Evolutionary conservation across 2,329 filamentous ascomycete species (phyloP), one percentile per base, ranked within the genome.

Genomic region (Thielaviopsis punctulata): DNA sequence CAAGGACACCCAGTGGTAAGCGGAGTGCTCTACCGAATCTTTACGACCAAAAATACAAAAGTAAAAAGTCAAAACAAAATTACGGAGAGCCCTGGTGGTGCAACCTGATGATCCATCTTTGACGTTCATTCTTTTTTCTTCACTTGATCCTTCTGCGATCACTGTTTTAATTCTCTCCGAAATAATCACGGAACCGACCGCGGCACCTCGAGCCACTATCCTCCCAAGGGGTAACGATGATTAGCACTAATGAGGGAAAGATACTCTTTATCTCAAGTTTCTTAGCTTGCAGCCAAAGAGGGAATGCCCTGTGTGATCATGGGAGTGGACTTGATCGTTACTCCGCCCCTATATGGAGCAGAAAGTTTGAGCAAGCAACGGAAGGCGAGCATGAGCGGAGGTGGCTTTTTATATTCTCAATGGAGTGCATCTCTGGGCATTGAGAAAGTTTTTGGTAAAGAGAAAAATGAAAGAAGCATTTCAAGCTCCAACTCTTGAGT

Each of bases 191-290:
- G 45, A n/a, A 24, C 36, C 36, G 39, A 51, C 46, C 51, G 50
- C 23, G 51, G 49, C 41, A 39, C 30, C 61, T 60, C 58, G 57
- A 58, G 57, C 59, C 56, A 56, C 57, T 57, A 58, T 59, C 58
- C 58, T 57, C 13, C 9, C n/a, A 18, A 58, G 61, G 69, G 71
- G 49, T 55, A 23, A 69, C 73, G 69, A 70, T 79, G 78, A 75
- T 75, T 70, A 73, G 82, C 80, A 83, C 88, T 95, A 76, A 95
- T 84, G 89, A 95, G 88, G 90, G 90, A 96, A 96, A 96, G 90
- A 96, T 88, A 95, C 83, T 87, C 77, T 66, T 68, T 60, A 54
- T 57, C 53, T 53, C 56, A 47, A 54, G 58, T 55, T 57, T 54
- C 57, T 52, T 57, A 56, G 52, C 47, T 49, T 58, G 33, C 19